phyloP scores from a whole-genome alignment of 371 early-diverging fungal genomes.

The Blakeslea trispora region DNA sequence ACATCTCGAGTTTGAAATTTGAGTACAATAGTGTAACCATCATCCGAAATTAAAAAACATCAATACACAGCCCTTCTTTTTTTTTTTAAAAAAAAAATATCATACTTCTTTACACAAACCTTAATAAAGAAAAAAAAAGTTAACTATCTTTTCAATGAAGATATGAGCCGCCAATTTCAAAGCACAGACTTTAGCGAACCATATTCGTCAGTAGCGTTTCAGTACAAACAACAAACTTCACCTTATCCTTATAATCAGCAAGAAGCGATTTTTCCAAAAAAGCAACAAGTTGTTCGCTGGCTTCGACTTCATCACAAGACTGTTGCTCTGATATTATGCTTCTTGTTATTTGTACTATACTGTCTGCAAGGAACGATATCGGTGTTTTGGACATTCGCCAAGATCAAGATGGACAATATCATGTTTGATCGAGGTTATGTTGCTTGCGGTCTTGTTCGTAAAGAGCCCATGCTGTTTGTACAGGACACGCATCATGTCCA shows the following conservation, averaged over 20 bases:
- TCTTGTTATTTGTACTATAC: constrained; percentile 32
- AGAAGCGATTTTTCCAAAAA: constrained; percentile 11
- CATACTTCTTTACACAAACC: no score
- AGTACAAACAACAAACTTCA: constrained; percentile 46
- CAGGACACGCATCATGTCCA: constrained; percentile 53
- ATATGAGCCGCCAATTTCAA: constrained; percentile 7
- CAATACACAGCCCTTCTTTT: not conserved
- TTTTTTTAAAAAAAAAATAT: not conserved
- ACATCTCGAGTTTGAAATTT: no score
- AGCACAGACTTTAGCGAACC: constrained; percentile 39
- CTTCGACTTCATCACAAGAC: constrained; percentile 42
- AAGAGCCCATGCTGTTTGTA: constrained; percentile 58
- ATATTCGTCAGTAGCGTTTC: constrained; percentile 50
- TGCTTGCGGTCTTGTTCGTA: constrained; percentile 53
- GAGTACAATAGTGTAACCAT: no score
- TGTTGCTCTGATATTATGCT: constrained; percentile 20
- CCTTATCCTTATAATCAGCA: constrained; percentile 37
- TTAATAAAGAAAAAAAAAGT: not conserved
- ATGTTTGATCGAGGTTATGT: constrained; percentile 55
- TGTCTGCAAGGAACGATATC: constrained; percentile 39
- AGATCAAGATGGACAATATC: constrained; percentile 56
- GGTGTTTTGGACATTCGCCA: constrained; percentile 37
- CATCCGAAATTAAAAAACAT: no score
- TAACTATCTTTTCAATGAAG: not conserved
- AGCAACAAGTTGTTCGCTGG: constrained; percentile 23